Percentiles rank a stretch among this genome's conserved stretches.
phyloP scores from a whole-genome alignment of 225 moss, liverwort and hornwort genomes.

The Anthoceros angustus region DNA sequence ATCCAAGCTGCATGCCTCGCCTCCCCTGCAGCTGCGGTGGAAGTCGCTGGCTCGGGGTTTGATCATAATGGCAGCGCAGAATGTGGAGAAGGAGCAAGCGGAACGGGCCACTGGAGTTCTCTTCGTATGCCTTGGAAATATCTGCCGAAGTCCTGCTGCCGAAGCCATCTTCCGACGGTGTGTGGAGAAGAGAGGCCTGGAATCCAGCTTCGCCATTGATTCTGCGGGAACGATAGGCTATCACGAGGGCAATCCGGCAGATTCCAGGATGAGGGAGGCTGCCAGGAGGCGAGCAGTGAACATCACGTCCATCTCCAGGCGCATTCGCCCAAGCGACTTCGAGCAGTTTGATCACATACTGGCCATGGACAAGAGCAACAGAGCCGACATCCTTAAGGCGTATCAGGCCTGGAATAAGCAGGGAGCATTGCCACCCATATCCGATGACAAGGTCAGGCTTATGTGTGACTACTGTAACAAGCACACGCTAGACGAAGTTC shows the following conservation, averaged over 20 bases:
- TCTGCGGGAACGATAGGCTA: conserved; percentile 95
- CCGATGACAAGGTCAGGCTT: conserved; percentile 31
- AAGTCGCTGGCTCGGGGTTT: no score
- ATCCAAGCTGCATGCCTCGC: no score
- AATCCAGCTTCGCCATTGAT: conserved; percentile 61
- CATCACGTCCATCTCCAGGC: conserved; percentile 79
- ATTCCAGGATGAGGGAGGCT: conserved; percentile 82
- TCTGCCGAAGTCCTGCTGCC: conserved; percentile 91
- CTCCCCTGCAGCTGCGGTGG: no score
- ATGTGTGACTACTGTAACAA: conserved; percentile 33
- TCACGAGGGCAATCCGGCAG: conserved; percentile 80
- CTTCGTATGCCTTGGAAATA: conserved; percentile 93
- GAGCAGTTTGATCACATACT: conserved; percentile 35
- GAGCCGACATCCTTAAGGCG: conserved; percentile 22
- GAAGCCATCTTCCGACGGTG: conserved; percentile 81
- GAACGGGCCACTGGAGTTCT: conserved; percentile 50
- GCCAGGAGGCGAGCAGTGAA: conserved; percentile 76
- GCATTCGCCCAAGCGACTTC: conserved; percentile 67
- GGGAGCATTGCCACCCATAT: conserved; percentile 10
- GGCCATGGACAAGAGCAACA: conserved; percentile 39
- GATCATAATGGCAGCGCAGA: not conserved
- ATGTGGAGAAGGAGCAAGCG: not conserved
- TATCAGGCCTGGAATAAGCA: conserved; percentile 17
- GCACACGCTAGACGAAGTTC: conserved; percentile 51
- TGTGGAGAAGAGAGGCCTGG: conserved; percentile 66